A percentile compares a stretch with the other conserved stretches of the same genome.
Conservation (phyloP, 208 protist species). For the Trypanosoma cruzi region DNA sequence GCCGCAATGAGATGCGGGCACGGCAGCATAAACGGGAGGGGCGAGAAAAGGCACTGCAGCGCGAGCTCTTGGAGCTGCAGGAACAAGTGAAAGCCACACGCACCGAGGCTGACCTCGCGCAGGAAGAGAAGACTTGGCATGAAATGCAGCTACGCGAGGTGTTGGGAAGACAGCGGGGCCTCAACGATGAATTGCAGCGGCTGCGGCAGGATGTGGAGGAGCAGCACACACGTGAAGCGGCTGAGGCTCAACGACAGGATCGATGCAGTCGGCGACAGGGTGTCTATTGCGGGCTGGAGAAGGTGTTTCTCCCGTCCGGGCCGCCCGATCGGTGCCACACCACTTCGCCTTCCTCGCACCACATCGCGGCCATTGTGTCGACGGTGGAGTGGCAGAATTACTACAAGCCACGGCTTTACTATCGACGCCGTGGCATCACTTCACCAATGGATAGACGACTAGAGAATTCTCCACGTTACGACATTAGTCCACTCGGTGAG, state of each 20-base stretch:
- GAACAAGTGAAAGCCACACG: not conserved
- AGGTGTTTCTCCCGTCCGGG: conserved; percentile 35
- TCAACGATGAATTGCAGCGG: conserved; percentile 23
- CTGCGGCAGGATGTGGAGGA: conserved; percentile 26
- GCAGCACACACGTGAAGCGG: conserved; percentile 12
- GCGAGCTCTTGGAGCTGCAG: conserved; percentile 13
- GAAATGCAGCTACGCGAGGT: conserved; percentile 28
- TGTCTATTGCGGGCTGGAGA: not conserved
- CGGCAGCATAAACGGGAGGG: conserved; percentile 24
- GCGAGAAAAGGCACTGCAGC: conserved; percentile 11
- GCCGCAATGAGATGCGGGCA: conserved; percentile 16
- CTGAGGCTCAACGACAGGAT: not conserved
- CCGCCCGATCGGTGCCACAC: conserved; percentile 23
- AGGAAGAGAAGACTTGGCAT: conserved; percentile 26
- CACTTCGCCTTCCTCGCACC: conserved; percentile 43
- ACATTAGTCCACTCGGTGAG: not conserved
- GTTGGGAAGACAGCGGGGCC: conserved; percentile 13
- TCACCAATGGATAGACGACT: conserved; percentile 15
- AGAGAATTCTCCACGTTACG: conserved; percentile 7
- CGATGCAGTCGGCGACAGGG: conserved; percentile 19
- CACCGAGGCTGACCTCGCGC: conserved; percentile 3
- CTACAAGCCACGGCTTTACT: conserved; percentile 61
- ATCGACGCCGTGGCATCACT: conserved; percentile 40
- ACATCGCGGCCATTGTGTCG: conserved; percentile 69
- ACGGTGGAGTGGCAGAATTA: conserved; percentile 77